Base-by-base conservation (phyloP, 306 rosid species). In the Corylus heterophylla region DNA sequence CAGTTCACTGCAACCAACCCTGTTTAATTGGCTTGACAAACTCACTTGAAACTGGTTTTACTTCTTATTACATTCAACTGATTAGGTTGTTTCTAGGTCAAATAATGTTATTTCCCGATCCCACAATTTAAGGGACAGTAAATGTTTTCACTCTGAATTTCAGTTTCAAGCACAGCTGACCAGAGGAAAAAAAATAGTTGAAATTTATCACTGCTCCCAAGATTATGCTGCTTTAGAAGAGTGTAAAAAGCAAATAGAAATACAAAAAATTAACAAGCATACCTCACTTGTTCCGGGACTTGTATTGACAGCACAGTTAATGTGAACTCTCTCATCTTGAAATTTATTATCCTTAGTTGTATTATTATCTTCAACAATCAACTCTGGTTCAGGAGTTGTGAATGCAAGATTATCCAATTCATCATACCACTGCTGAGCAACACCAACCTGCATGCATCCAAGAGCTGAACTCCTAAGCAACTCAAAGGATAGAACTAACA, bases 231-330 rank as follows among this genome's bases (percentile, higher is more conserved):
- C 70, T 64, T 35, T 18, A 42, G 8, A 64, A 35, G 22, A 31
- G 35, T 2, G 22, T 12, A 64, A 64, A 44, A 35, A 35, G 42
- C 47, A 35, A 37, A 64, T 64, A 39, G 45, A 42, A 59, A 9
- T 39, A 31, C 66, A 66, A 58, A 54, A 35, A 74, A 39, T 44
- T 18, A 52, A 82, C 10, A 47, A 18, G 58, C 89, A 66, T 86
- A 91, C 98, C 97, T 95, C 98, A 75, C 98, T 89, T 14, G 88
- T 89, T 84, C 98, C 98, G 1, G 97, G 95, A 87, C 97, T 94
- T 44, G 97, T 86, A 66, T 75, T 86, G 79, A 89, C 92, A 73
- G 79, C 71, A 85, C 89, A 83, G 62, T 49, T 82, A 12, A 91
- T 74, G 54, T 16, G 70, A 66, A 79, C 81, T 77, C 76, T 89